Evolutionary conservation across 768 basidiomycete species (phyloP), one percentile per base, ranked within the genome.

Genomic region (Leccinum disarticulatum): DNA sequence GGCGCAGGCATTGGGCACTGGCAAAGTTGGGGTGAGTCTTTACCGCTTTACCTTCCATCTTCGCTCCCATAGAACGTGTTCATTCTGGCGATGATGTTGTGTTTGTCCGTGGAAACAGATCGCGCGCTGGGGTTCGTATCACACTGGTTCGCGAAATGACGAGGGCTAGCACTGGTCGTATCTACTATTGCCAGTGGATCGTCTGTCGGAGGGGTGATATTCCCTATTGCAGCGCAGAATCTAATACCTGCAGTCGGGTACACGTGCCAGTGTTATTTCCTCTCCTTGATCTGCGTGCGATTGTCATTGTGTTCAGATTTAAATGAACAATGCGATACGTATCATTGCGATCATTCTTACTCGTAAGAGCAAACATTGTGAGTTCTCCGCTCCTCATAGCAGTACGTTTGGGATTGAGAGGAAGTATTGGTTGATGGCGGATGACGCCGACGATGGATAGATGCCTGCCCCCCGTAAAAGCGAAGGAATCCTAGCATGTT

Each of bases 141-240:
- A 1, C 89, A 91, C 68, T 92, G 89, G 89, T 91, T 90, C 76
- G 81, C 83, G 60, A 80, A 75, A 59, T 78, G 74, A 43, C 76
- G 83, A 38, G 81, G 83, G 0, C 58, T 84, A 3, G 88, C 84
- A 0, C 69, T 90, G 70, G 88, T 89, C 2, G 58, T 88, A 15
- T 76, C 81, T 11, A 86, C 90, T 0, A 75, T 84, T 28, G 27
- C 27, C 27, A 5, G 27, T 11, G 89, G 90, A 0, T 83, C 86
- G 0, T 87, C 87, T 0, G 52, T 88, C 0, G 90, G 91, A 4
- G 89, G 91, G 8, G 85, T 84, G 0, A 55, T 88, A 1, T 79
- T 90, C 47, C 90, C 90, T 1, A 85, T 90, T 47, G 62, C 79
- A 9, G 80, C 83, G 3, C 83, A 80, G 47, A 82, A 79, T 41